A percentile compares a stretch with the other conserved stretches of the same genome.
These are phyloP conservation scores for Glaciozyma martinii DNA, from an alignment of 768 basidiomycete genomes.

Conservation along the genomic window DNA sequence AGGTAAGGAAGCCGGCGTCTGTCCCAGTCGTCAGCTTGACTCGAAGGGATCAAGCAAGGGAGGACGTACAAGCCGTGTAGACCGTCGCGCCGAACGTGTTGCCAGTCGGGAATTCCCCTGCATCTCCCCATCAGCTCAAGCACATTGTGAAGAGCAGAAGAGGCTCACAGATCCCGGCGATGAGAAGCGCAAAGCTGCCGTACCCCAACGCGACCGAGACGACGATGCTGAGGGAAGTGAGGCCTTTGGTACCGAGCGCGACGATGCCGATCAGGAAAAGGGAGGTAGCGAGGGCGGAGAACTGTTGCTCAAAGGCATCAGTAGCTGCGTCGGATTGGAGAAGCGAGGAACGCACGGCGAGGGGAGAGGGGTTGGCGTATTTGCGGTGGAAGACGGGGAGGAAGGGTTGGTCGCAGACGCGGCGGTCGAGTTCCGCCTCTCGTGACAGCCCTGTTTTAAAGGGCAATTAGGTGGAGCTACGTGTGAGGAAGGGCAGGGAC, in stretches of 20 bases:
- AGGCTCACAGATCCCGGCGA: background rate
- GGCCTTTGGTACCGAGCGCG: slow-evolving; percentile 1
- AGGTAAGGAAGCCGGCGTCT: background rate
- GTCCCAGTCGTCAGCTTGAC: no score
- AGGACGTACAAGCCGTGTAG: background rate
- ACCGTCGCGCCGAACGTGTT: slow-evolving; percentile 6
- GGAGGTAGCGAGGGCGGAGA: background rate
- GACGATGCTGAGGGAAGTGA: background rate
- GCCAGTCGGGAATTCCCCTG: background rate
- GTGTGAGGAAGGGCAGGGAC: no score
- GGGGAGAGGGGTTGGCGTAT: background rate
- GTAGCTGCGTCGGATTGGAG: background rate
- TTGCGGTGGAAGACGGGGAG: background rate
- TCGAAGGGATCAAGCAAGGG: no score
- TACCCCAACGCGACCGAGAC: background rate
- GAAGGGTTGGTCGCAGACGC: background rate
- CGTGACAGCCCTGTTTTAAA: no score
- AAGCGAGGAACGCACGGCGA: background rate
- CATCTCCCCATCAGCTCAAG: background rate
- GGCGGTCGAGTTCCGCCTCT: background rate
- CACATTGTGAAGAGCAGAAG: background rate
- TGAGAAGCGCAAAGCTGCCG: background rate
- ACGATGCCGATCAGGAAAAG: slow-evolving; percentile 1
- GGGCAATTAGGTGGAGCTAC: no score
- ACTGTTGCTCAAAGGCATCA: background rate